Conservation (phyloP, 129 eudicot species). For the Rutidosis leptorrhynchoides region DNA sequence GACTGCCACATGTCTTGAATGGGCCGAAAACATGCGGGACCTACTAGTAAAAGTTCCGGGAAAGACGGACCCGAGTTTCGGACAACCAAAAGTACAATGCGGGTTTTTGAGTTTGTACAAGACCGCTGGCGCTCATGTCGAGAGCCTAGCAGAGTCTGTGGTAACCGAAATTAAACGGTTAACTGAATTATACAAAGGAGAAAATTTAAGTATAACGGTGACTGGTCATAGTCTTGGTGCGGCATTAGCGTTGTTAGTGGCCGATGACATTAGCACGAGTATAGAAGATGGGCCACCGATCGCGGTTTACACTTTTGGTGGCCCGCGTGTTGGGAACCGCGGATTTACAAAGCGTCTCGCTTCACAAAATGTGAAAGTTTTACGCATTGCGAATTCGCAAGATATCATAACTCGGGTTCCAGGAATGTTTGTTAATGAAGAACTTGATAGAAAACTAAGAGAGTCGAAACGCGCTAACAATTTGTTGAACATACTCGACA, state of each 20-base stretch:
- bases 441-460: slow-evolving; percentile 58
- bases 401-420: slow-evolving; percentile 91
- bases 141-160: slow-evolving; percentile 71
- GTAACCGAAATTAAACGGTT: slow-evolving; percentile 56
- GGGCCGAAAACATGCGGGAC: slow-evolving; percentile 78
- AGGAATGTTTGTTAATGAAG: slow-evolving; percentile 87
- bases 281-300: slow-evolving; percentile 57
- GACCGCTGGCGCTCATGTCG: slow-evolving; percentile 58
- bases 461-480: slow-evolving; percentile 34
- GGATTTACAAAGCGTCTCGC: slow-evolving; percentile 48
- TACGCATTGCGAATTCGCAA: slow-evolving; percentile 66
- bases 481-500: slow-evolving; percentile 52
- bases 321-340: slow-evolving; percentile 90
- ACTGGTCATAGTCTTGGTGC: slow-evolving; percentile 99
- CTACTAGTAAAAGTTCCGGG: slow-evolving; percentile 50
- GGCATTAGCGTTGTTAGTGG: slow-evolving; percentile 76
- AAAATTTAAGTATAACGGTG: slow-evolving; percentile 67
- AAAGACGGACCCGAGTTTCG: not conserved
- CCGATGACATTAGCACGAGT: slow-evolving; percentile 57
- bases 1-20: slow-evolving; percentile 90
- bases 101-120: slow-evolving; percentile 67
- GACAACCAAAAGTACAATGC: slow-evolving; percentile 70
- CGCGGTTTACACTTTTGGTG: slow-evolving; percentile 90
- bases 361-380: slow-evolving; percentile 59
- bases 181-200: slow-evolving; percentile 62